Evolutionary conservation across 2,329 filamentous ascomycete species (phyloP).

Genomic region (Colletotrichum cereale): DNA sequence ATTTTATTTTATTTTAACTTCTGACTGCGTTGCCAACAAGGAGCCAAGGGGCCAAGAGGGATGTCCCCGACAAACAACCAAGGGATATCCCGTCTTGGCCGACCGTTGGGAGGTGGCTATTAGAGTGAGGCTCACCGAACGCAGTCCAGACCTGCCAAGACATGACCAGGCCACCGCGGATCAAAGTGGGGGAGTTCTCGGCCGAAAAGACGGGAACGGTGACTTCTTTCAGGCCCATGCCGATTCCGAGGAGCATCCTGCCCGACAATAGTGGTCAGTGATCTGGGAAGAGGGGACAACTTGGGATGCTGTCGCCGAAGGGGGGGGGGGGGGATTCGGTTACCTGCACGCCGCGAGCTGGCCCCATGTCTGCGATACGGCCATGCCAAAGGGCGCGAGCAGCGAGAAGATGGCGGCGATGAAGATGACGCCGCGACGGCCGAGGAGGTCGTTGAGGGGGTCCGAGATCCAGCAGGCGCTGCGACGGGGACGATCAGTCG

Average conservation of each 20-base stretch:
- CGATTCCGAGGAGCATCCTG: constrained; percentile 65
- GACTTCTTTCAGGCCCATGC: constrained; percentile 67
- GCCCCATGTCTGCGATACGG: constrained; percentile 68
- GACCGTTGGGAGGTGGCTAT: not conserved
- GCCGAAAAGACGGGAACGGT: constrained; percentile 67
- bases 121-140: constrained; percentile 52
- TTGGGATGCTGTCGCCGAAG: not conserved
- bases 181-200: constrained; percentile 64
- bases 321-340: constrained; percentile 42
- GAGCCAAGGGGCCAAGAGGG: not conserved
- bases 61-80: constrained; percentile 1
- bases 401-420: constrained; percentile 72
- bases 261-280: not conserved
- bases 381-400: constrained; percentile 71
- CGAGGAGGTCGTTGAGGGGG: constrained; percentile 68
- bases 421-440: constrained; percentile 75
- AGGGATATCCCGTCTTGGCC: not conserved
- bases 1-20: no score
- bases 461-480: constrained; percentile 73
- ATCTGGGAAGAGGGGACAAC: not conserved
- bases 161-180: constrained; percentile 67
- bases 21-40: not conserved
- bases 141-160: constrained; percentile 68
- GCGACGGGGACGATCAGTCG: not conserved
- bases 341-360: constrained; percentile 69